phyloP scores from a whole-genome alignment of 164 flowering plant species.

The Aristolochia contorta region DNA sequence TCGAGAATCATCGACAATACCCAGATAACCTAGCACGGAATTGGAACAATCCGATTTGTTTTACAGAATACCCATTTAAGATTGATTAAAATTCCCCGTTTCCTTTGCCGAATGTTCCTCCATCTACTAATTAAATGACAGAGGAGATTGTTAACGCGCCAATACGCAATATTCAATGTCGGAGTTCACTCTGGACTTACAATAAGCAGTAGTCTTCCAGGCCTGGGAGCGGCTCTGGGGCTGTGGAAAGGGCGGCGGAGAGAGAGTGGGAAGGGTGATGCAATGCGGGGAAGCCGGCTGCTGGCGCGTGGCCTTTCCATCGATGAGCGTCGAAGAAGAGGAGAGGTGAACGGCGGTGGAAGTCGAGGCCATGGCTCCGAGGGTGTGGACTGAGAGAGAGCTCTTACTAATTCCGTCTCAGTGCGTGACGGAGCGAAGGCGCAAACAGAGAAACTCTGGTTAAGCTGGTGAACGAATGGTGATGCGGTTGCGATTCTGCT shows the following conservation, averaged over 20 bases:
- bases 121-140: too few species aligned
- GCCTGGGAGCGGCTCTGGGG: slow-evolving; percentile 29
- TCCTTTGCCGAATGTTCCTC: too few species aligned
- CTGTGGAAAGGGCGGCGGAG: slow-evolving; percentile 27
- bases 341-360: slow-evolving; percentile 41
- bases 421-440: too few species aligned
- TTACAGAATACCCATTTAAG: too few species aligned
- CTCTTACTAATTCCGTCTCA: too few species aligned
- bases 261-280: slow-evolving; percentile 46
- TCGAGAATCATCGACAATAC: too few species aligned
- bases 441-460: neutral
- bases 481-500: neutral
- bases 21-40: too few species aligned
- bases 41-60: too few species aligned
- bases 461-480: neutral
- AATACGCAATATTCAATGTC: too few species aligned
- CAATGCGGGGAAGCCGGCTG: slow-evolving; percentile 37
- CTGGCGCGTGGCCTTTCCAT: slow-evolving; percentile 49
- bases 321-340: slow-evolving; percentile 42
- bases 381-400: neutral
- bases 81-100: too few species aligned
- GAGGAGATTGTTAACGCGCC: too few species aligned
- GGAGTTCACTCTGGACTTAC: too few species aligned
- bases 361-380: slow-evolving; percentile 23
- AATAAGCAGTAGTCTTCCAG: slow-evolving; percentile 19